Evolutionary conservation across 495 filamentous ascomycete species (phyloP), one percentile per base, ranked within the genome.

Genomic region (Penicillium canescens): DNA sequence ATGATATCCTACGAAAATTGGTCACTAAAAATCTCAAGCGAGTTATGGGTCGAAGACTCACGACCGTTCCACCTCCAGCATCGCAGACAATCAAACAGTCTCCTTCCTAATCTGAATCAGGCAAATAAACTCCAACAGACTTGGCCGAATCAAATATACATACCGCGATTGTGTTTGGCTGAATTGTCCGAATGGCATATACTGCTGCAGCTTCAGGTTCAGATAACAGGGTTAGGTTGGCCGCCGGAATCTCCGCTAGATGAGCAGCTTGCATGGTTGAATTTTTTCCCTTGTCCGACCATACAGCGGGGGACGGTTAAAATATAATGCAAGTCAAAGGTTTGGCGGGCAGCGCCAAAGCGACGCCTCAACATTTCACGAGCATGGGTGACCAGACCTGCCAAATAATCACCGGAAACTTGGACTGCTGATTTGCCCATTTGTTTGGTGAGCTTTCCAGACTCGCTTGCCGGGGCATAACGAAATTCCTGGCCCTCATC

Each of bases 141-240:
- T 24, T 24, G 6, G 3, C 3, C 3, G 6, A 24, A 6, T 6
- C 13, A 31, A n/a, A 3, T 12, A 46, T 28, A 41, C 62, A 3
- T 42, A 66, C 65, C 21, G 47, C 16, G 10, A 71, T 56, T 0
- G 48, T 45, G 34, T 70, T 65, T 11, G 68, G 61, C 49, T 66
- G 56, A 13, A 62, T 64, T 2, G 49, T 55, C 65, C 71, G 40
- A 11, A 85, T 60, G 0, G 79, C 75, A 60, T 78, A 79, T 0
- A 82, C 66, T 0, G 82, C 82, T 4, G 83, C 83, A 5, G 82
- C 82, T 57, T 86, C 85, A 0, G 85, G 86, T 60, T 87, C 85
- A 1, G 80, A 81, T 10, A 86, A 75, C 10, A 87, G 55, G 34
- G 67, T 69, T 42, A 84, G 60, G 24, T 69, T 65, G 2, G 46